phyloP scores from a whole-genome alignment of 768 basidiomycete genomes.

The Boletales sp. region DNA sequence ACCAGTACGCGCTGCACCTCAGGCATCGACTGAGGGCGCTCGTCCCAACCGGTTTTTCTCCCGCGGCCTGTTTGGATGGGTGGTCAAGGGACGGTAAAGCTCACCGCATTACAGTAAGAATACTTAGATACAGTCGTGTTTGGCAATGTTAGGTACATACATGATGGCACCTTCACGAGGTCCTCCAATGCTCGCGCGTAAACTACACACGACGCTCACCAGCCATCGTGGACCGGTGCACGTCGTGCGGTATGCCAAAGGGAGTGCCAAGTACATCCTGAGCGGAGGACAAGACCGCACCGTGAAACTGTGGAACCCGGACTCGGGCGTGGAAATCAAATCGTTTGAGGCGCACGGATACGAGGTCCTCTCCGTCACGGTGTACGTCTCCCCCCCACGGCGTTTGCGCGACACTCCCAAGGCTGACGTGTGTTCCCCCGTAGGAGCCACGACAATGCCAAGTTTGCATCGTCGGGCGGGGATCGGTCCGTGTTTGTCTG shows the following conservation, averaged over 20 bases:
- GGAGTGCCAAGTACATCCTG: slow-evolving; percentile 83
- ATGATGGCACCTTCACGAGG: slow-evolving; percentile 54
- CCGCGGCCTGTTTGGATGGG: too few species aligned
- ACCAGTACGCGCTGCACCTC: not conserved
- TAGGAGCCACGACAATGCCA: slow-evolving; percentile 90
- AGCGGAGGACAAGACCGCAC: slow-evolving; percentile 91
- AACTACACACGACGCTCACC: slow-evolving; percentile 57
- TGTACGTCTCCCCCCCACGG: slow-evolving; percentile 49
- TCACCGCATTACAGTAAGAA: too few species aligned
- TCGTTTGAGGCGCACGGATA: slow-evolving; percentile 89
- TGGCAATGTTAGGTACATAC: too few species aligned
- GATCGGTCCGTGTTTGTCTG: slow-evolving; percentile 92
- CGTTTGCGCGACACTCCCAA: too few species aligned
- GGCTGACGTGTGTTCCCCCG: not conserved
- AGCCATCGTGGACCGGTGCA: slow-evolving; percentile 85
- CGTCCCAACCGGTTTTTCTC: too few species aligned
- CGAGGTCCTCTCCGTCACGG: slow-evolving; percentile 86
- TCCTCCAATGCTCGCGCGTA: slow-evolving; percentile 51
- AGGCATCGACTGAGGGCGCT: too few species aligned
- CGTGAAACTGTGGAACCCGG: slow-evolving; percentile 89
- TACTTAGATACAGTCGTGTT: too few species aligned
- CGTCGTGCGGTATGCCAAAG: slow-evolving; percentile 88
- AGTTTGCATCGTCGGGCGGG: slow-evolving; percentile 91
- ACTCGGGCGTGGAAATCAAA: slow-evolving; percentile 86
- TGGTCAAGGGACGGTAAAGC: too few species aligned